phyloP scores from a whole-genome alignment of 257 asterid species.

The Solanum bulbocastanum region DNA sequence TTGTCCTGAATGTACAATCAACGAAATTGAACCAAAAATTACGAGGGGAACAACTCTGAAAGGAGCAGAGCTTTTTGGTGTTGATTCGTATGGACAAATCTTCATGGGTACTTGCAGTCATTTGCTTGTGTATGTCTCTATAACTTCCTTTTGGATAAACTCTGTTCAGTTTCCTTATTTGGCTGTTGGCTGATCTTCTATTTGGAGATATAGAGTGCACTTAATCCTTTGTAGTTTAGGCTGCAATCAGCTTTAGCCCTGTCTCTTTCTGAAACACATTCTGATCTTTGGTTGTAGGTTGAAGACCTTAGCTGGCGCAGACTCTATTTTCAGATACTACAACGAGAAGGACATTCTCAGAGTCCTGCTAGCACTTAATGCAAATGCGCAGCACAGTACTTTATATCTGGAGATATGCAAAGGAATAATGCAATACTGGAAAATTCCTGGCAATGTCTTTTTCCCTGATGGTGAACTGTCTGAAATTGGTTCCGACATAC shows the following conservation, averaged over 20 bases:
- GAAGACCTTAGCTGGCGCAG: slow-evolving; percentile 28
- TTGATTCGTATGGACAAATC: slow-evolving; percentile 48
- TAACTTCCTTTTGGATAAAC: not conserved
- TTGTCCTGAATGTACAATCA: slow-evolving; percentile 74
- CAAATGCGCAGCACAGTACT: slow-evolving; percentile 25
- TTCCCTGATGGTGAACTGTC: slow-evolving; percentile 18
- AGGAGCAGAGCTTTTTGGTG: slow-evolving; percentile 61
- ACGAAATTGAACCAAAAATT: slow-evolving; percentile 40
- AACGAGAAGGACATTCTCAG: slow-evolving; percentile 36
- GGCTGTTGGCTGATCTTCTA: not conserved
- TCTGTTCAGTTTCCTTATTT: not conserved
- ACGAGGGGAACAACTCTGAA: slow-evolving; percentile 35
- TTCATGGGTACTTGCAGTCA: slow-evolving; percentile 67
- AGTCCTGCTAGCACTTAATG: slow-evolving; percentile 41
- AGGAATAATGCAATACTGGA: slow-evolving; percentile 61
- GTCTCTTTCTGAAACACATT: not conserved
- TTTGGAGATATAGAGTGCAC: not conserved
- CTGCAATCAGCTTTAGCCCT: not conserved
- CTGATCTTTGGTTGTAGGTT: slow-evolving; percentile 34
- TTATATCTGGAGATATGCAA: slow-evolving; percentile 56
- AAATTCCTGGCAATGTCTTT: slow-evolving; percentile 20
- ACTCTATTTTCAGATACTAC: slow-evolving; percentile 47
- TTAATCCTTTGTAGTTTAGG: not conserved
- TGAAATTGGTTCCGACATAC: slow-evolving; percentile 10
- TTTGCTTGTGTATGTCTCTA: slow-evolving; percentile 72